These are phyloP conservation scores for Farysia itapuensis DNA, from an alignment of 1,284 basidiomycete species.

Conservation along the genomic window DNA sequence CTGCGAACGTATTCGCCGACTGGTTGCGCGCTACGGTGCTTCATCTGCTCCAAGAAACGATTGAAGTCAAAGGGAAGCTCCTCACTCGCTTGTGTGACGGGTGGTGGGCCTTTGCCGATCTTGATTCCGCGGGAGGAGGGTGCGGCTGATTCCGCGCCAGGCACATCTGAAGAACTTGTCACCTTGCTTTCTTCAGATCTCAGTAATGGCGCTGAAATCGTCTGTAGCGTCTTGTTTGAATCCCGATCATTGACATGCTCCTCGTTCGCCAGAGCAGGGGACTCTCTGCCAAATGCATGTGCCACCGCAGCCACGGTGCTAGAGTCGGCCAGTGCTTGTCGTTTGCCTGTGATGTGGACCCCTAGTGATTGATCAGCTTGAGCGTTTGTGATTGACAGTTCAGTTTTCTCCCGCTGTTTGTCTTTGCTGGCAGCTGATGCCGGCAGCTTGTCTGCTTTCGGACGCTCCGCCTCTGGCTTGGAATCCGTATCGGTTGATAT, in stretches of 20 bases:
- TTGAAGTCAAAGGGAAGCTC: conserved; percentile 59
- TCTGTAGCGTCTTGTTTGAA: conserved; percentile 2
- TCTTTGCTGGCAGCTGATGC: background rate
- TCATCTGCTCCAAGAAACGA: conserved; percentile 59
- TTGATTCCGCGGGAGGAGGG: conserved; percentile 8
- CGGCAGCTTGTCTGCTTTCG: background rate
- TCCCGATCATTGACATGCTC: background rate
- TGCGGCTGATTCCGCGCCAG: background rate
- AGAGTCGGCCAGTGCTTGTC: conserved; percentile 23
- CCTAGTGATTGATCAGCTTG: too few species aligned
- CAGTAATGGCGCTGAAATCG: background rate
- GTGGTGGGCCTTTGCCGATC: conserved; percentile 50
- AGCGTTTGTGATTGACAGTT: too few species aligned
- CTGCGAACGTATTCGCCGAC: conserved; percentile 58
- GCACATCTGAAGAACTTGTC: background rate
- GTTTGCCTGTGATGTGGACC: too few species aligned
- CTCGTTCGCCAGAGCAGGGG: conserved; percentile 4
- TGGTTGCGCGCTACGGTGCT: conserved; percentile 51
- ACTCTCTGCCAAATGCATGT: conserved; percentile 37
- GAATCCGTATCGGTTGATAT: too few species aligned
- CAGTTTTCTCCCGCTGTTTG: background rate
- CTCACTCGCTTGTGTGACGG: conserved; percentile 36
- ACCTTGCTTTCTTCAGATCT: background rate
- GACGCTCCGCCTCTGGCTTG: too few species aligned
- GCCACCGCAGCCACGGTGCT: conserved; percentile 39